Conservation (phyloP, 176 grass and related monocot genomes). For the Dendrocalamus sinicus region DNA sequence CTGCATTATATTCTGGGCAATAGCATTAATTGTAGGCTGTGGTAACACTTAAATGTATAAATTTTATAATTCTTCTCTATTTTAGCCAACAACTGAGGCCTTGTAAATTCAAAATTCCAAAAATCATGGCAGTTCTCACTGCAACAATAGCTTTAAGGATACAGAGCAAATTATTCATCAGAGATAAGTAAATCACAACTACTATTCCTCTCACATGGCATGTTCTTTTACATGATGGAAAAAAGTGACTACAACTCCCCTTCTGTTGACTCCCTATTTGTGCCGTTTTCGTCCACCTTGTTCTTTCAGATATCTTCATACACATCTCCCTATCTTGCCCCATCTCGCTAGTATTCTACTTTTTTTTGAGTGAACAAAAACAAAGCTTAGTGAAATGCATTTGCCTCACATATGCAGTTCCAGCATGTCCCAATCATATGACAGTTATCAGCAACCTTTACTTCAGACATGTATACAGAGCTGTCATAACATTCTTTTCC, state of each 20-base stretch:
- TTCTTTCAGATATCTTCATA: conserved; percentile 1
- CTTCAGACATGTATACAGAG: conserved; percentile 18
- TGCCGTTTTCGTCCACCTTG: neutral
- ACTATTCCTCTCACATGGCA: neutral
- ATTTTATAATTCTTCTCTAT: neutral
- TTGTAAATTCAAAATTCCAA: neutral
- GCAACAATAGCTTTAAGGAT: neutral
- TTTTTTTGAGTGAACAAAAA: neutral
- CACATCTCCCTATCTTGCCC: neutral
- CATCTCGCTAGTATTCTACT: neutral
- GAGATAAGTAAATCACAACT: neutral
- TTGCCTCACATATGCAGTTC: conserved; percentile 19
- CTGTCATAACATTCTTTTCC: neutral
- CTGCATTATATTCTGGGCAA: neutral
- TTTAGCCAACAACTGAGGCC: neutral
- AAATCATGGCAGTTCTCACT: neutral
- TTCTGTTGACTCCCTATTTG: neutral
- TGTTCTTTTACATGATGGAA: neutral
- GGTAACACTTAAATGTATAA: conserved; percentile 6
- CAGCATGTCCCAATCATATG: conserved; percentile 13
- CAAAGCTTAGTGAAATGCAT: conserved; percentile 6
- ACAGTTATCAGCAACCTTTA: conserved; percentile 5
- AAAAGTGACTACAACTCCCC: neutral
- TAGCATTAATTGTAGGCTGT: neutral
- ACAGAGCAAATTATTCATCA: neutral